Percentiles rank a stretch among this genome's conserved stretches.
Evolutionary conservation across 495 filamentous ascomycete genomes (phyloP).

Genomic region (Penicillium flavigenum): DNA sequence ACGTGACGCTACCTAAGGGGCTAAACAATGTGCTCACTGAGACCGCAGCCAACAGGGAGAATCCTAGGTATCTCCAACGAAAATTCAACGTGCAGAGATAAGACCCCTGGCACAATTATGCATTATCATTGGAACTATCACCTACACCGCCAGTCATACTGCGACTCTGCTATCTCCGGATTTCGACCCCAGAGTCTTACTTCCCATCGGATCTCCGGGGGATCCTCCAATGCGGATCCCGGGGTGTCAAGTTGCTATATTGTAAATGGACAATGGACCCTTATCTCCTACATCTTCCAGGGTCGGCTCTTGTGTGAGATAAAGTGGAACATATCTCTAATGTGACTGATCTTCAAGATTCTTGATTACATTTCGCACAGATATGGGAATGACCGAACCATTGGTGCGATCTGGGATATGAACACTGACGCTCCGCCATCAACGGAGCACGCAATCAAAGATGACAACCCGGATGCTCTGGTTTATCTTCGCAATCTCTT

Average conservation of each 20-base stretch:
- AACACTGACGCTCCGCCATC: constrained; percentile 1
- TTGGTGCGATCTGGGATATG: constrained; percentile 3
- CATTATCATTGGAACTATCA: constrained; percentile 6
- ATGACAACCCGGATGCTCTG: neutral
- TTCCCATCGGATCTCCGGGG: constrained; percentile 14
- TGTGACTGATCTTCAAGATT: constrained; percentile 11
- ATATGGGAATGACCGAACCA: neutral
- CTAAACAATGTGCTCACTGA: constrained; percentile 11
- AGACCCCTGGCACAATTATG: neutral
- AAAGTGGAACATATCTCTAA: neutral
- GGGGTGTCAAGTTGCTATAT: neutral
- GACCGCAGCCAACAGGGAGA: constrained; percentile 12
- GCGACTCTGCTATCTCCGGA: constrained; percentile 25
- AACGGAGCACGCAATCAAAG: neutral
- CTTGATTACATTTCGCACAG: neutral
- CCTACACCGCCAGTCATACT: constrained; percentile 7
- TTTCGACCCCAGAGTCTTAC: constrained; percentile 21
- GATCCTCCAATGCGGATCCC: constrained; percentile 12
- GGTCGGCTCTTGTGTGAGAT: neutral
- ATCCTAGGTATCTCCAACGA: constrained; percentile 1
- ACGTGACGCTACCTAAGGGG: constrained; percentile 20
- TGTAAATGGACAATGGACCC: neutral
- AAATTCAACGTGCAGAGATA: constrained; percentile 8
- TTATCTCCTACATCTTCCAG: constrained; percentile 7
- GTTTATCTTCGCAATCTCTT: neutral